phyloP scores from a whole-genome alignment of 345 rosid genomes.

The Eucalyptus polyanthemos region DNA sequence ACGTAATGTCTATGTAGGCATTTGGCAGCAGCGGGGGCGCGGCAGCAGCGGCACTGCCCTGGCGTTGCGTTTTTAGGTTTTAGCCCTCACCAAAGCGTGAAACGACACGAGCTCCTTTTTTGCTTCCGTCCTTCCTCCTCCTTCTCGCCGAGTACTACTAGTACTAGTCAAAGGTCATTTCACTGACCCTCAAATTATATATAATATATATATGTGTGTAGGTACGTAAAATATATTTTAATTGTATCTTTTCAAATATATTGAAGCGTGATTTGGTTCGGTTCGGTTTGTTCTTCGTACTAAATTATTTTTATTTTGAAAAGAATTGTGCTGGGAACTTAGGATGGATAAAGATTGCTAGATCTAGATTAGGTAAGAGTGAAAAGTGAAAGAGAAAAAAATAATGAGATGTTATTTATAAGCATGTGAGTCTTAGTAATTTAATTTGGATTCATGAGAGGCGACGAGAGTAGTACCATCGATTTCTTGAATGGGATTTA shows the following conservation, averaged over 20 bases:
- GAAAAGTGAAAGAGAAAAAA: too few relatives aligned
- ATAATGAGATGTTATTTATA: too few relatives aligned
- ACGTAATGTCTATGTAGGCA: neutral
- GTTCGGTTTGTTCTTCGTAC: too few relatives aligned
- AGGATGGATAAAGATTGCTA: neutral
- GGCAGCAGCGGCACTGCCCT: neutral
- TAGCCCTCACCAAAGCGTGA: neutral
- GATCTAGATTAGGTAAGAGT: neutral
- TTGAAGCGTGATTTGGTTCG: neutral
- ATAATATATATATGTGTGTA: too few relatives aligned
- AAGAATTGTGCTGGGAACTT: too few relatives aligned
- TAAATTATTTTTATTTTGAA: neutral
- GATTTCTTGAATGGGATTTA: fast-evolving
- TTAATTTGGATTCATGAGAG: too few relatives aligned
- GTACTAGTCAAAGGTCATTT: neutral
- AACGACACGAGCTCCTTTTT: neutral
- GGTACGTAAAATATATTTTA: too few relatives aligned
- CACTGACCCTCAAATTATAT: neutral
- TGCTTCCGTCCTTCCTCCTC: neutral
- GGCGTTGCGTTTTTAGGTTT: neutral
- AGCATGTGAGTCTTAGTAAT: too few relatives aligned
- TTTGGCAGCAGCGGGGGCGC: neutral
- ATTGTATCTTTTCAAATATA: neutral
- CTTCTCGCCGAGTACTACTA: neutral
- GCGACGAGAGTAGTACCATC: fast-evolving